Evolutionary conservation across 768 basidiomycete genomes (phyloP), one percentile per base, ranked within the genome.

Genomic region (Lactarius sp.): DNA sequence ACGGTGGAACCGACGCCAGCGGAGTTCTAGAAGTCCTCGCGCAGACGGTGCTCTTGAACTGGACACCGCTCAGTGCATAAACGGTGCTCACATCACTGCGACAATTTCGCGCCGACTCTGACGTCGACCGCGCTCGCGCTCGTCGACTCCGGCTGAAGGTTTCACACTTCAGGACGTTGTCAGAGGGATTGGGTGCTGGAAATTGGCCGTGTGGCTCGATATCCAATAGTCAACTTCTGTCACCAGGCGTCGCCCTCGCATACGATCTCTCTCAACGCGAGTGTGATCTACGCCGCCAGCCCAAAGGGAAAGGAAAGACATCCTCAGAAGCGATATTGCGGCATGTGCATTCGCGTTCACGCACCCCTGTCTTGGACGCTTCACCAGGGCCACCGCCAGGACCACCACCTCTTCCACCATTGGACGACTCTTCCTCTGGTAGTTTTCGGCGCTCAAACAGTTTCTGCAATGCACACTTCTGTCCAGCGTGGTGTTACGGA

Each of bases 401-500:
- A 37, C 79, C 80, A 13, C 82, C 61, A 72, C 78, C 64, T 73
- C 78, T 80, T 9, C 77, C 79, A 1, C 83, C 61, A 72, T 79
- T 64, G 71, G 76, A 73, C 13, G 75, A 79, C 18, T 77, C 80
- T 3, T 78, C 79, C 1, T 77, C 81, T 7, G 76, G 78, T 2
- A 81, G 63, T 72, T 79, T 68, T 71, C 82, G 70, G 57, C 10
- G 77, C 76, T 6, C 75, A 80, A 62, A 83, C 84, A 3, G 78
- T 78, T 4, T 70, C 73, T 16, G 76, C 81, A 1, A 81, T 92
- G 68, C 83, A 90, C 66, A 67, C 73, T 8, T 77, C 75, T 31
- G 78, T 86, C 14, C 80, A 81, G 50, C 79, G 79, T 61, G 76
- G 84, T 18, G 80, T 93, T 41, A 68, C 72, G 0, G 76, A 83